A percentile compares a stretch with the other conserved stretches of the same genome.
Conservation (phyloP, 78 protist species). For the Chrysochromulina parva region DNA sequence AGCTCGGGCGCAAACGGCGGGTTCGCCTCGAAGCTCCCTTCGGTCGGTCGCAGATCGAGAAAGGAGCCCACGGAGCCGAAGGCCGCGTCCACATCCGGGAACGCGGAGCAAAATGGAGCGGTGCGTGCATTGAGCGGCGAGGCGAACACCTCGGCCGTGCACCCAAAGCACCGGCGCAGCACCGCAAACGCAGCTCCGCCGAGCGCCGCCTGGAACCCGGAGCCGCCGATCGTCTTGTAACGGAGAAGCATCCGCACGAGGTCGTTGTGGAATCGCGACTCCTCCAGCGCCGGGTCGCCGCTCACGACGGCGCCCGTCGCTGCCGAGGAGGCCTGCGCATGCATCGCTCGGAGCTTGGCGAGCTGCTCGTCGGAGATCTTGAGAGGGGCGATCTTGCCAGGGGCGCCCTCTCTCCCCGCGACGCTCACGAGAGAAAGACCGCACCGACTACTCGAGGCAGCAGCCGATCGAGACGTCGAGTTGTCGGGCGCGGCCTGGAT, state of each 20-base stretch:
- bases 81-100: constrained; percentile 23
- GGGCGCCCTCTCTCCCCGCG: no score
- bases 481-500: no score
- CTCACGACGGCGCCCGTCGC: no score
- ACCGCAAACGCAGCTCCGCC: not conserved
- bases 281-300: not conserved
- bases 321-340: no score
- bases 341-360: not conserved
- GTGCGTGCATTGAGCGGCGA: not conserved
- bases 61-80: constrained; percentile 59
- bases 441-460: no score
- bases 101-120: not conserved
- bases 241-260: not conserved
- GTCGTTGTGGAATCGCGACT: not conserved
- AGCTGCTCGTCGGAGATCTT: not conserved
- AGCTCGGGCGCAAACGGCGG: constrained; percentile 47
- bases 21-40: constrained; percentile 59
- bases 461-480: no score
- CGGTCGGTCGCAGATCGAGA: constrained; percentile 6
- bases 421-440: no score
- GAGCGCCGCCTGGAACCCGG: constrained; percentile 12
- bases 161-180: not conserved
- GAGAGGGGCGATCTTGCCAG: no score
- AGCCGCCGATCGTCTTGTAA: not conserved
- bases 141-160: constrained; percentile 8